Conservation (phyloP, 2,329 filamentous ascomycete genomes). For the Stenocarpella maydis region DNA sequence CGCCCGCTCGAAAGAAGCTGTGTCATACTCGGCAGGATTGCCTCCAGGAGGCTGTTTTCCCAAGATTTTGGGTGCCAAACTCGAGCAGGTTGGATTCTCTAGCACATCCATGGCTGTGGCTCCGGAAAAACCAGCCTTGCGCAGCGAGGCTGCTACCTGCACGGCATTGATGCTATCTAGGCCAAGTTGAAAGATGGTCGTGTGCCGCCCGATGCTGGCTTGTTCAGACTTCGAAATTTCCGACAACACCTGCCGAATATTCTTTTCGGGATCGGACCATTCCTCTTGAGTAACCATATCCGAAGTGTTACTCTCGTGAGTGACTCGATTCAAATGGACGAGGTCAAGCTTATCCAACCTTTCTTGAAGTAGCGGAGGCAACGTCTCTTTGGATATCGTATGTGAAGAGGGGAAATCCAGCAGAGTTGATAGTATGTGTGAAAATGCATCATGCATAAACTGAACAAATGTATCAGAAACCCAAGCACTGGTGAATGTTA, state of each 20-base stretch:
- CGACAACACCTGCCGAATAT: constrained; percentile 65
- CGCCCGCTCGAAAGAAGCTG: constrained; percentile 49
- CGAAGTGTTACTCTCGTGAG: neutral
- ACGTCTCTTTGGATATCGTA: neutral
- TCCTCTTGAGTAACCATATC: constrained; percentile 31
- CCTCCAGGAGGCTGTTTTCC: neutral
- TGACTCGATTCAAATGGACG: neutral
- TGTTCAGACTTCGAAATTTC: constrained; percentile 62
- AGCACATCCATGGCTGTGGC: constrained; percentile 79
- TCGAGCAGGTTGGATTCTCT: constrained; percentile 61
- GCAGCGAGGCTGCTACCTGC: constrained; percentile 76
- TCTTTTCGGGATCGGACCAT: constrained; percentile 61
- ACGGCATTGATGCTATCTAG: constrained; percentile 89
- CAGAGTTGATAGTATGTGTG: constrained; percentile 18
- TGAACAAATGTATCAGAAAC: constrained; percentile 24
- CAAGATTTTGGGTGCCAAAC: constrained; percentile 42
- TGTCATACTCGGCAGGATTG: constrained; percentile 45
- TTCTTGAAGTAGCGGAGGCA: constrained; percentile 22
- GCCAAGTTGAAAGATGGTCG: constrained; percentile 86
- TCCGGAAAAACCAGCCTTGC: constrained; percentile 59
- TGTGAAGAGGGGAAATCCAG: constrained; percentile 33
- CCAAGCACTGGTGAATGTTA: constrained; percentile 35
- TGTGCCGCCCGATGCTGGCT: constrained; percentile 62
- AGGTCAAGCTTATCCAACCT: constrained; percentile 27
- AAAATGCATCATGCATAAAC: constrained; percentile 31